Conservation (phyloP, 1,139 yeast species). For the Geotrichum candidum region DNA sequence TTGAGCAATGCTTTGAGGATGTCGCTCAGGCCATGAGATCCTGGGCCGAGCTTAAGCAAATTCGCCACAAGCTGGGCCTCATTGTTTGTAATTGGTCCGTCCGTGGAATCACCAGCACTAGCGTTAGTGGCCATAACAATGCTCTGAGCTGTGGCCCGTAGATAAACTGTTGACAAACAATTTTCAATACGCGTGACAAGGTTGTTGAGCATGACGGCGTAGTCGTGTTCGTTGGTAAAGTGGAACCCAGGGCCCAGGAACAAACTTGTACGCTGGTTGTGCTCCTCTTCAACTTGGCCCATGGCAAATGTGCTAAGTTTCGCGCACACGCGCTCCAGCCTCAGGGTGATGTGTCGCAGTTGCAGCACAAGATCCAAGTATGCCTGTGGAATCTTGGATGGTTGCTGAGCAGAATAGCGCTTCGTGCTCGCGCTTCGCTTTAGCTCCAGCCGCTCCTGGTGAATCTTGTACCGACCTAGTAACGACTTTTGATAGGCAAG, state of each 20-base stretch:
- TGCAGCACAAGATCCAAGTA: constrained; percentile 38
- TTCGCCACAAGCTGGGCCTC: neutral
- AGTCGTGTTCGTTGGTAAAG: constrained; percentile 35
- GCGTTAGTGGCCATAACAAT: neutral
- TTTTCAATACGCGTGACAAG: constrained; percentile 60
- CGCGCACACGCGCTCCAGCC: constrained; percentile 47
- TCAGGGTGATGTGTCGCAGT: constrained; percentile 43
- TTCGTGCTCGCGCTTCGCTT: constrained; percentile 24
- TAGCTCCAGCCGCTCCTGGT: constrained; percentile 26
- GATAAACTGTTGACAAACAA: constrained; percentile 26
- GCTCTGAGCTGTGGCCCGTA: constrained; percentile 3
- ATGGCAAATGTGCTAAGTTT: constrained; percentile 22
- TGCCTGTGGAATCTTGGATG: constrained; percentile 10
- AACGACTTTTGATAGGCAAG: constrained; percentile 58
- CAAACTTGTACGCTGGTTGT: neutral
- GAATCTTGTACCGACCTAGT: constrained; percentile 15
- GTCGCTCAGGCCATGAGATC: neutral
- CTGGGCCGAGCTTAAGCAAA: neutral
- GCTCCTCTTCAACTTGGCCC: constrained; percentile 11
- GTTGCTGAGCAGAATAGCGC: constrained; percentile 27
- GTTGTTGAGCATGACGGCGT: constrained; percentile 52
- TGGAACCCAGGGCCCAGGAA: constrained; percentile 11
- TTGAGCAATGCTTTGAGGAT: neutral
- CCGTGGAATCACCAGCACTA: neutral
- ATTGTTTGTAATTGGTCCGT: neutral